phyloP scores from a whole-genome alignment of 768 basidiomycete species.

The Termitomyces heimii region DNA sequence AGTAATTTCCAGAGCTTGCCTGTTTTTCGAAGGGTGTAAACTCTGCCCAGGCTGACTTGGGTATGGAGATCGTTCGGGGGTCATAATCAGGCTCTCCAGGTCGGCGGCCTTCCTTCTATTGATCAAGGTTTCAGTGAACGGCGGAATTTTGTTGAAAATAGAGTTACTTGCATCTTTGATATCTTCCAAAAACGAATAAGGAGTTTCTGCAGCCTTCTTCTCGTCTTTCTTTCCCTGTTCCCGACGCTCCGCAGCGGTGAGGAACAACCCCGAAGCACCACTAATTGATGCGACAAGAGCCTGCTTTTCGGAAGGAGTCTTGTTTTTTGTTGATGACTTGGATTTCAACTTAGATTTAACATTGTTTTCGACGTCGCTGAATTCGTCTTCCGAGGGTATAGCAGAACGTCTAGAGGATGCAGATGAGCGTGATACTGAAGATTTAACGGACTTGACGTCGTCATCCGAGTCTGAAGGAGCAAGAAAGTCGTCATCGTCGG shows the following conservation, averaged over 20 bases:
- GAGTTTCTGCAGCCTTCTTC: slow-evolving; percentile 74
- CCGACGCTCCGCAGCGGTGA: slow-evolving; percentile 80
- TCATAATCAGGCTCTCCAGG: slow-evolving; percentile 88
- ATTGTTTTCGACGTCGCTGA: slow-evolving; percentile 34
- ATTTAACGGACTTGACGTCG: slow-evolving; percentile 40
- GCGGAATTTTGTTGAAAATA: not conserved
- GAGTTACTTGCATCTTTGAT: slow-evolving; percentile 57
- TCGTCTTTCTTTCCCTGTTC: slow-evolving; percentile 73
- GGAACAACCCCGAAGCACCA: slow-evolving; percentile 38
- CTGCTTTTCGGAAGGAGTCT: slow-evolving; percentile 21
- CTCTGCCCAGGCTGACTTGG: slow-evolving; percentile 63
- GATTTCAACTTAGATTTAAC: slow-evolving; percentile 28
- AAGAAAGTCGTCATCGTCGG: slow-evolving; percentile 69
- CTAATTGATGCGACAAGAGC: slow-evolving; percentile 11
- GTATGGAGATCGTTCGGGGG: slow-evolving; percentile 81
- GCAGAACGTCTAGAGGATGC: slow-evolving; percentile 38
- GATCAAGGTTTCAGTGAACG: not conserved
- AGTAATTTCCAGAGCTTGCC: slow-evolving; percentile 26
- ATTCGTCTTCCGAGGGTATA: slow-evolving; percentile 27
- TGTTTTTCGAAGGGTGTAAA: slow-evolving; percentile 98
- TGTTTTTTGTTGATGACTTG: slow-evolving; percentile 21
- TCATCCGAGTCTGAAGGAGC: slow-evolving; percentile 60
- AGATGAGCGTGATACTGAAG: slow-evolving; percentile 47
- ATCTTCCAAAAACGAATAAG: slow-evolving; percentile 70
- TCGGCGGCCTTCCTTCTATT: slow-evolving; percentile 71